Evolutionary conservation across 495 filamentous ascomycete species (phyloP), one percentile per base, ranked within the genome.

Genomic region (Acidiella bohemica): DNA sequence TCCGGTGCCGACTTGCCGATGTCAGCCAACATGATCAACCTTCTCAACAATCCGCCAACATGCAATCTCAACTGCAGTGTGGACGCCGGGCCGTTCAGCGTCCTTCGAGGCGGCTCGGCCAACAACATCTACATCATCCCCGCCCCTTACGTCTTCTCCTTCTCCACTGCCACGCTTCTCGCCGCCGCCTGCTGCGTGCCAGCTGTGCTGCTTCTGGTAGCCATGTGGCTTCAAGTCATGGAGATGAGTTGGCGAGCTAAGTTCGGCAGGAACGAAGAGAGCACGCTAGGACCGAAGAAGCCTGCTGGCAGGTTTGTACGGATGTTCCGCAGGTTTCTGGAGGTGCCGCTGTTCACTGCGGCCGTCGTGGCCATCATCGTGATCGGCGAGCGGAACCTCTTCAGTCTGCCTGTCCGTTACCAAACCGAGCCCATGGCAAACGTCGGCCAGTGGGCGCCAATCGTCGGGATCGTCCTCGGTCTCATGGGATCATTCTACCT

Each of bases 171-270:
- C 2, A 72, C 66, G 2, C 65, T 76, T 5, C 53, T 78, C 1
- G 66, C 73, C 1, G 71, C 71, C 20, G 73, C 64, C 13, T 76
- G 71, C 46, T 75, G 70, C 40, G 63, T 78, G 21, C 73, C 72
- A 0, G 69, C 70, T 9, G 64, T 76, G 20, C 57, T 78, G 0
- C 71, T 67, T 3, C 58, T 74, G 14, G 57, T 65, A n/a, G 70
- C 63, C 0, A 78, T 63, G 56, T 72, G 64, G 67, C 67, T 71
- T 36, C 75, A 72, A 46, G 75, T 76, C 17, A 56, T 73, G 3
- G 65, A 72, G 43, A 41, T n/a, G 31, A 43, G 17, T 38, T 50
- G 8, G 50, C 64, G 9, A 56, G 67, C 17, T 45, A 64, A 31
- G 51, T 63, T 32, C 71, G 70, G 11, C 73, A 70, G 6, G 24